Evolutionary conservation across 2,329 filamentous ascomycete species (phyloP).

Genomic region (Arthrobotrys iridis): DNA sequence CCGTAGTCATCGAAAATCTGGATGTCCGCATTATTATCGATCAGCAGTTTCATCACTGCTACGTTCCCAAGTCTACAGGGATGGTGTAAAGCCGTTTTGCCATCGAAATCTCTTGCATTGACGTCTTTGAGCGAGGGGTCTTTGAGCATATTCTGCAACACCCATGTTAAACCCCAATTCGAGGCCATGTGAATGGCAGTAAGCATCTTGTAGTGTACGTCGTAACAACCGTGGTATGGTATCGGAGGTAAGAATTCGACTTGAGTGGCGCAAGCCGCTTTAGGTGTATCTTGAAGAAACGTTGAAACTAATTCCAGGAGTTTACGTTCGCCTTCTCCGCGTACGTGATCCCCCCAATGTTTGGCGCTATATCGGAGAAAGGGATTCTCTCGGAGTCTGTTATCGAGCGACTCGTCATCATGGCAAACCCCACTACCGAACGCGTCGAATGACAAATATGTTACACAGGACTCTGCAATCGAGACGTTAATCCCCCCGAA

Average conservation of each 20-base stretch:
- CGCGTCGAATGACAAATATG: conserved; percentile 22
- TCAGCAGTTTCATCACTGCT: conserved; percentile 50
- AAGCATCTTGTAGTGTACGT: conserved; percentile 41
- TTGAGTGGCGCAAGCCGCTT: conserved; percentile 55
- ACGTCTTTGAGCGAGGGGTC: not conserved
- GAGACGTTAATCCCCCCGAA: conserved; percentile 25
- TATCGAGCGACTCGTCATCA: conserved; percentile 26
- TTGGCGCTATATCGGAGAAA: conserved; percentile 33
- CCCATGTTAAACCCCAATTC: conserved; percentile 10
- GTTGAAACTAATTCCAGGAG: conserved; percentile 19
- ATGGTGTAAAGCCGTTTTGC: conserved; percentile 46
- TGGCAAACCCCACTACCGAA: conserved; percentile 18
- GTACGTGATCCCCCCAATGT: conserved; percentile 35
- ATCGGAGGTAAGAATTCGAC: conserved; percentile 41
- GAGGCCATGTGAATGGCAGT: conserved; percentile 28
- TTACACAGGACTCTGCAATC: conserved; percentile 40
- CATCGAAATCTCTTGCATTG: conserved; percentile 41
- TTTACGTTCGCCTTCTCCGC: conserved; percentile 33
- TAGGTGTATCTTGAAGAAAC: conserved; percentile 28
- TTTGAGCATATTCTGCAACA: conserved; percentile 18
- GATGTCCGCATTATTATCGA: conserved; percentile 24
- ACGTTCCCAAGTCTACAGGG: conserved; percentile 34
- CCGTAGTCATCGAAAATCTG: conserved; percentile 20
- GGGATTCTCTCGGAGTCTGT: conserved; percentile 24
- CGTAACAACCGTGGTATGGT: conserved; percentile 56